Base-by-base conservation (phyloP, 1,284 basidiomycete species). In the Boletus smithii region DNA sequence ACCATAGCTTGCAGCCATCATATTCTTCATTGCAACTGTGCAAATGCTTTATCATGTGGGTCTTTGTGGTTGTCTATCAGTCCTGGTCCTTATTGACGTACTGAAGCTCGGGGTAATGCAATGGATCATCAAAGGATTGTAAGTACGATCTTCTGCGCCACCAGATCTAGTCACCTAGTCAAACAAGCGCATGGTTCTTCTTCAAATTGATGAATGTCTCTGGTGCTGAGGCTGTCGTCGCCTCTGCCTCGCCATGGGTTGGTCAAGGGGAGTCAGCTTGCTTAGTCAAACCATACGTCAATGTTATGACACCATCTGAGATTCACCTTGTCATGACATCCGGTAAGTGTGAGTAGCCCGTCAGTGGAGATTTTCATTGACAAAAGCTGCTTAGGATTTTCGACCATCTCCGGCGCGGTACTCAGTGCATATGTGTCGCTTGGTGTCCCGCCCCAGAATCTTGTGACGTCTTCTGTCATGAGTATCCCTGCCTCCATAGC, bases 401-500 rank as follows among this genome's bases (percentile, higher is more conserved):
- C 91, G 8, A 93, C 91, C 44, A 95, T 95, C 58, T 85, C 92
- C 45, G 93, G 93, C 41, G 91, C 90, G 45, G 91, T 95, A 14
- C 76, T 95, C 47, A 74, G 80, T 46, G 91, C 90, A 35, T 95
- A 95, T 68, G 88, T 95, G 60, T 72, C 69, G 46, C 71, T 94
- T 53, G 93, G 93, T 47, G 88, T 95, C 31, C 85, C 88, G 26
- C 70, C 91, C 14, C 79, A 84, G 67, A 91, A 90, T 67, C 75
- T 95, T 24, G 77, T 95, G 60, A 93, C 92, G 5, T 88, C 92
- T 5, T 92, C 89, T 9, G 87, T 95, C 56, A 95, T 95, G 92
- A 89, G 85, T 63, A 95, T 95, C 59, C 92, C 92, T 9, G 92
- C 93, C 1, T 92, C 91, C 10, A 92, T 95, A 63, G 81, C 92